Percentiles rank a stretch among this genome's conserved stretches.
phyloP scores from a whole-genome alignment of 73 alveolate species.

The Halteria grandinella region DNA sequence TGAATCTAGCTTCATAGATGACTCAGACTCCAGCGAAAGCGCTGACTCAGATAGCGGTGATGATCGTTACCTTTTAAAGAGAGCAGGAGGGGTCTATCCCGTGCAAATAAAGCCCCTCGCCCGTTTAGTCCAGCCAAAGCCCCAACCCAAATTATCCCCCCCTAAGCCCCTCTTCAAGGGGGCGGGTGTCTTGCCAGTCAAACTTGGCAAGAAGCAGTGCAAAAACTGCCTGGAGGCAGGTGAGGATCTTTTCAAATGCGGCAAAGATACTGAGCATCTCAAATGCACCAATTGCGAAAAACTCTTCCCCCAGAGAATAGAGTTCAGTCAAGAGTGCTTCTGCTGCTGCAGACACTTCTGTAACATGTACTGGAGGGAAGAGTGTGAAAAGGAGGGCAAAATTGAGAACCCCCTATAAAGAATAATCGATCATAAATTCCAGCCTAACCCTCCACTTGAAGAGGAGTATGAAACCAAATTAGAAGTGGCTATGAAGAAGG shows the following conservation, averaged over 20 bases:
- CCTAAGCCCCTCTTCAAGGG: neutral
- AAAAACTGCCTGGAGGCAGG: constrained; percentile 48
- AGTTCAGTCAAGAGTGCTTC: constrained; percentile 46
- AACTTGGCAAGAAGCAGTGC: constrained; percentile 49
- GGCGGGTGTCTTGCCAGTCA: constrained; percentile 28
- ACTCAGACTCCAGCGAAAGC: too few relatives aligned
- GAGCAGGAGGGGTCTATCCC: too few relatives aligned
- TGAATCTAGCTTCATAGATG: too few relatives aligned
- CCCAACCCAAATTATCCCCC: too few relatives aligned
- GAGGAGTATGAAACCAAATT: neutral
- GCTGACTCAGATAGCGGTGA: too few relatives aligned
- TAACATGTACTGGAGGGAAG: constrained; percentile 48
- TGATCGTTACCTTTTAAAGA: too few relatives aligned
- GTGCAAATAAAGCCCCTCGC: too few relatives aligned
- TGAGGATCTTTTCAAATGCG: constrained; percentile 60
- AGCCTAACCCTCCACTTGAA: too few relatives aligned
- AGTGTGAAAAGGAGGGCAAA: constrained; percentile 13
- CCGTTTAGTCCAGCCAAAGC: too few relatives aligned
- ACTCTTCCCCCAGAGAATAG: constrained; percentile 59
- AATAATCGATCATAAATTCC: neutral
- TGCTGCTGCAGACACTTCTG: constrained; percentile 59
- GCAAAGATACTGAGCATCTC: constrained; percentile 28
- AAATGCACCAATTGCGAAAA: constrained; percentile 49
- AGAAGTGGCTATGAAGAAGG: neutral
- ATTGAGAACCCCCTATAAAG: neutral